Percentiles rank a stretch among this genome's conserved stretches.
Conservation (phyloP, 2,329 filamentous ascomycete genomes). For the Aspergillus aculeatus region DNA sequence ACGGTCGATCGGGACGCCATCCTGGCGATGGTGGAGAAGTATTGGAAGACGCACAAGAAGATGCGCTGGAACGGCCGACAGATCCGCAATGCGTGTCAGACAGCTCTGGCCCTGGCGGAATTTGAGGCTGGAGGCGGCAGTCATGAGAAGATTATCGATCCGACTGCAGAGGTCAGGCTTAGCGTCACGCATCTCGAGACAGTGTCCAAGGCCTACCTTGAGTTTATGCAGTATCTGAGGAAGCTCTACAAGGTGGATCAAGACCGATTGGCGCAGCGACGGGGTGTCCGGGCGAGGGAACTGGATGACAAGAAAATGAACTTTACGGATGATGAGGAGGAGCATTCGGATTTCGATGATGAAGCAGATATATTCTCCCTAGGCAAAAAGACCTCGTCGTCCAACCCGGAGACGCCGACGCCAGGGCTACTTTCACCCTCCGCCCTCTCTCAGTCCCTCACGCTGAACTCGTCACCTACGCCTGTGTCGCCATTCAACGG, state of each 20-base stretch:
- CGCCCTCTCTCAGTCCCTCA: background rate
- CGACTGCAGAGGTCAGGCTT: constrained; percentile 8
- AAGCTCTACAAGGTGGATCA: background rate
- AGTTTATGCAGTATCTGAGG: background rate
- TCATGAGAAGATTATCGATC: constrained; percentile 18
- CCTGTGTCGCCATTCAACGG: background rate
- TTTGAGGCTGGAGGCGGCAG: background rate
- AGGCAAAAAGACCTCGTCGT: background rate
- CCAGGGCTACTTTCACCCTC: background rate
- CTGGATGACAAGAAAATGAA: background rate
- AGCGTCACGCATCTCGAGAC: background rate
- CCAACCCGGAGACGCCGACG: background rate
- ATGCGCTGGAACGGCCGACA: constrained; percentile 38
- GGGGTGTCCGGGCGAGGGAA: background rate
- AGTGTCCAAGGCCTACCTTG: background rate
- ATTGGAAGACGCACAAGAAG: constrained; percentile 12
- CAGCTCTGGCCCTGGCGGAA: constrained; percentile 30
- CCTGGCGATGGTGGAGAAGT: background rate
- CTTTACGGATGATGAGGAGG: background rate
- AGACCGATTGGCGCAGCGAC: background rate
- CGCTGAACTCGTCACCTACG: background rate
- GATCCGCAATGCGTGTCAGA: constrained; percentile 40
- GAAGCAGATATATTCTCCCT: background rate
- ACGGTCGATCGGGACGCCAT: background rate
- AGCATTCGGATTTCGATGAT: background rate